phyloP scores from a whole-genome alignment of 768 basidiomycete species.

The Agrocybe pediades region DNA sequence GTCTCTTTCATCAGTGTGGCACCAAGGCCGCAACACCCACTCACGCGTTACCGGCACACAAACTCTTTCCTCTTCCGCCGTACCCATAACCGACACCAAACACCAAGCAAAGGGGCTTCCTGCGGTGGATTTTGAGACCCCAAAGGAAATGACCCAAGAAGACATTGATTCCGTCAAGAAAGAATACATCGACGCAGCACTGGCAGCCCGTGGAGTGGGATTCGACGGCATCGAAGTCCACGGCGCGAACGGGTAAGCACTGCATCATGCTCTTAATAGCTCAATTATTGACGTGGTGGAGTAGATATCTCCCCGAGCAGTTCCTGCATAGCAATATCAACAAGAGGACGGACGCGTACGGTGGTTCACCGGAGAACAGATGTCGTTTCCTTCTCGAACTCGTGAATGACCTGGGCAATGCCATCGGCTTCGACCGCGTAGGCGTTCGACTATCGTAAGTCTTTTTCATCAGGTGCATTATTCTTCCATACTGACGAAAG shows the following conservation, averaged over 20 bases:
- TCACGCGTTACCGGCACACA: conserved; percentile 13
- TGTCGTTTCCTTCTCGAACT: conserved; percentile 54
- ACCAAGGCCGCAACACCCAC: conserved; percentile 19
- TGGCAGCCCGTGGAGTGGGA: conserved; percentile 32
- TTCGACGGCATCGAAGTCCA: conserved; percentile 60
- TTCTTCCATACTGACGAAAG: neutral
- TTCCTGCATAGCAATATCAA: conserved; percentile 53
- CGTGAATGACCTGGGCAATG: conserved; percentile 42
- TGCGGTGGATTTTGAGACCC: conserved; percentile 10
- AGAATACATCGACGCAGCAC: conserved; percentile 17
- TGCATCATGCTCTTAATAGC: neutral
- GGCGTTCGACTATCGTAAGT: conserved; percentile 43
- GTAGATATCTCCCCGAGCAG: conserved; percentile 46
- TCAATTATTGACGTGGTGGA: neutral
- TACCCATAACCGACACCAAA: conserved; percentile 13
- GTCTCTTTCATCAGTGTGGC: conserved; percentile 13
- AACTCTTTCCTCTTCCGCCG: conserved; percentile 11
- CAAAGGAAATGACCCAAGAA: conserved; percentile 15
- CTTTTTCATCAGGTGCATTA: neutral
- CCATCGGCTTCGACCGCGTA: conserved; percentile 49
- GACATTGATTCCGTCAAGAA: conserved; percentile 16
- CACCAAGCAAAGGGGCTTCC: neutral
- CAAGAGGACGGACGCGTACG: conserved; percentile 56
- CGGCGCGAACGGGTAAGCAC: conserved; percentile 29
- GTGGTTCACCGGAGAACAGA: conserved; percentile 59